Base-by-base conservation (phyloP, 1,284 basidiomycete species). In the Boletus holoroseus region DNA sequence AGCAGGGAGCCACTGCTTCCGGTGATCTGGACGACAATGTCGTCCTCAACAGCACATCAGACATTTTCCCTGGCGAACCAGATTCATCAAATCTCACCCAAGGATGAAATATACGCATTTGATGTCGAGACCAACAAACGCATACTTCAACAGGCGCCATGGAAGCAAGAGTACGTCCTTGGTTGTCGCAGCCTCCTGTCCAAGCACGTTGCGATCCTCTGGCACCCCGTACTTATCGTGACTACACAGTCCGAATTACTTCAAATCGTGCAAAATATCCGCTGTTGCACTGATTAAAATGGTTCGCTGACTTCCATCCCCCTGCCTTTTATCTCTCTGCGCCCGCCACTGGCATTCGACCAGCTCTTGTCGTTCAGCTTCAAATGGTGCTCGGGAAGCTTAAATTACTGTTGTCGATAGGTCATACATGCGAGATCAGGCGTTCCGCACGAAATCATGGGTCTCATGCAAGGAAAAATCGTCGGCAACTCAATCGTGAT, bases 361-460 rank as follows among this genome's bases (percentile, higher is more conserved):
- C 18, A 12, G 5, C 27, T 18, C 8, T 34, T n/a, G 11, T 9
- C 8, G 1, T 24, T 2, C n/a, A 15, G 11, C 41, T 22, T n/a
- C 16, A 16, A 24, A 18, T 8, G 28, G 4, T 20, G n/a, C n/a
- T n/a, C 5, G 12, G 13, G 8, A 36, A 20, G 27, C 37, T 40
- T n/a, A 53, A 20, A 20, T 20, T 11, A 15, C 20, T 32, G 12
- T 31, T 27, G 11, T 47, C 9, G 20, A 52, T 24, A 95, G 92
- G 93, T 95, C 50, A 98, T 96, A 63, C 95, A 99, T 69, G 95
- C 96, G 34, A 84, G 95, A 41, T 97, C 94, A 6, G 96, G 95
- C 44, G 95, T 96, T 2, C 88, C 89, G 49, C 92, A 97, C 73
- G 95, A 99, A 73, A 96, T 99, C 64, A 99, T 99, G 96, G 96